Base-by-base conservation (phyloP, 129 eudicot genomes). In the carrot (Daucus carota) region DNA sequence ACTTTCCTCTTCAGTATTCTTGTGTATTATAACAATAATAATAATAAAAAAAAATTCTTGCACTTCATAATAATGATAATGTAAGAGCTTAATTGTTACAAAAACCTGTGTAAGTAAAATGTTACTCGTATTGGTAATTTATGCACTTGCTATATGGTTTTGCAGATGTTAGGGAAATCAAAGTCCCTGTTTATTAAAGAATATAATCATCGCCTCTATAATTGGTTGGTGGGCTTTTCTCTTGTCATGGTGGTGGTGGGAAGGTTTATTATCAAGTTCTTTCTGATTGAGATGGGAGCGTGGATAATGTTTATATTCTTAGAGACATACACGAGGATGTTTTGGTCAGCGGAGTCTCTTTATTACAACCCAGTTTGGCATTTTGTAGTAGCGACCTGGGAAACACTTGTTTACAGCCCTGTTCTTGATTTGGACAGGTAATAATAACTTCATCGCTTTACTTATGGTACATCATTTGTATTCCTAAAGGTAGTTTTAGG, bases 341-440 rank as follows among this genome's bases (percentile, higher is more conserved):
- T 94, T 78, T 94, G 99, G 99, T 87, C 99, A 44, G 91, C 99
- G 0, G 99, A 94, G 73, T 86, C 97, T 86, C 97, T 94, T 57
- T 94, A 94, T 81, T 94, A 94, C 89, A 94, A 94, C 70, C 94
- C 99, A 1, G 85, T 91, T 17, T 94, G 99, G 99, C 97, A 94
- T 83, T 84, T 81, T 32, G 88, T 94, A 48, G 97, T 94, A 3
- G 81, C 86, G 4, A 91, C 96, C 69, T 94, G 99, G 99, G 99
- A 94, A 79, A 85, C 99, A 3, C 84, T 94, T 45, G 99, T 94
- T 44, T 94, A 94, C 85, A 94, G 96, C 81, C 98, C 99, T 24
- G 26, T 94, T 73, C 96, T 91, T 80, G 99, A 94, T 82, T 83
- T 94, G 79, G 99, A 94, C 96, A 87, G 99, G 99, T 91, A 87